Conservation (phyloP, 768 basidiomycete species). For the Rhodosporidiobolus sp. region DNA sequence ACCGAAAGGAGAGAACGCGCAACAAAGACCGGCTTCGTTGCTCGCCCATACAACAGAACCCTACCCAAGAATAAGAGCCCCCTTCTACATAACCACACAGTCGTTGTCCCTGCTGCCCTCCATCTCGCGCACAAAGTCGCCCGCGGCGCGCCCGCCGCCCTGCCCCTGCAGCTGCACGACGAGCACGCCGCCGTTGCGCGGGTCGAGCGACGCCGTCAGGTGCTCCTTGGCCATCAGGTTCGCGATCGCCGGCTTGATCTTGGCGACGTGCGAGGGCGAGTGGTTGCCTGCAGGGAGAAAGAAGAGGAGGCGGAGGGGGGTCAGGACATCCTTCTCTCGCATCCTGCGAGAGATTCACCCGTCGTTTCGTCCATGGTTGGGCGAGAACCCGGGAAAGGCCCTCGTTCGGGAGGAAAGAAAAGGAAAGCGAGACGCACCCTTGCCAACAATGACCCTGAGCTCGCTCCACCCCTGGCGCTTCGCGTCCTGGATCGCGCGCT, state of each 20-base stretch:
- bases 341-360: no score
- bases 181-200: constrained; percentile 76
- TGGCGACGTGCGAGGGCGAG: constrained; percentile 68
- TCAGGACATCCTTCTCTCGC: no score
- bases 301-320: background rate
- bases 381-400: background rate
- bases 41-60: no score
- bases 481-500: constrained; percentile 66
- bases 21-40: no score
- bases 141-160: constrained; percentile 23
- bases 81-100: constrained; percentile 34
- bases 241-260: constrained; percentile 88
- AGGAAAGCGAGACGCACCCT: constrained; percentile 24
- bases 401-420: background rate
- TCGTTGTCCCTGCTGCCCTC: constrained; percentile 17
- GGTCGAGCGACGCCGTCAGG: constrained; percentile 70
- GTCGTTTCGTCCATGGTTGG: no score
- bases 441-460: constrained; percentile 77
- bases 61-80: no score
- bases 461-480: constrained; percentile 62
- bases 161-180: constrained; percentile 65
- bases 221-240: constrained; percentile 71
- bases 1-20: no score
- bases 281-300: constrained; percentile 65
- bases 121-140: constrained; percentile 30